These are phyloP conservation scores for Aspergillus affinis DNA, from an alignment of 495 filamentous ascomycete genomes.

Conservation along the genomic window DNA sequence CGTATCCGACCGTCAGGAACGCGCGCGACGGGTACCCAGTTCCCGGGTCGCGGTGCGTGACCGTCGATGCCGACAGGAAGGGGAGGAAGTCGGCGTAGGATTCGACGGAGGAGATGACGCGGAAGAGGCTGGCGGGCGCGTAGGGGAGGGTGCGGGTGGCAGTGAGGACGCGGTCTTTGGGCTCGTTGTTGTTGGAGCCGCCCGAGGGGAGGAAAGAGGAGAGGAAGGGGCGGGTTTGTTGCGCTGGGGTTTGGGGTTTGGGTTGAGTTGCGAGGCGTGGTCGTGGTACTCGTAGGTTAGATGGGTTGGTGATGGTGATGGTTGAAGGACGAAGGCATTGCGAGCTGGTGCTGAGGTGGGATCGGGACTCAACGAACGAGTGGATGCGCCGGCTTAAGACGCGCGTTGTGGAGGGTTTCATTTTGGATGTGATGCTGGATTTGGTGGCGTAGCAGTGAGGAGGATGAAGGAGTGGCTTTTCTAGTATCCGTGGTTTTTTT, in stretches of 20 bases:
- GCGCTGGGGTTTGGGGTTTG: slow-evolving; percentile 11
- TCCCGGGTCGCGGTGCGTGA: slow-evolving; percentile 60
- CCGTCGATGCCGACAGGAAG: slow-evolving; percentile 70
- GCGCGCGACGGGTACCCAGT: slow-evolving; percentile 68
- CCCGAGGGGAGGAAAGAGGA: slow-evolving; percentile 35
- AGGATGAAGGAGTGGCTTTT: background rate
- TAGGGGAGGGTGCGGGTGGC: slow-evolving; percentile 82
- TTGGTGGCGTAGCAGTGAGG: background rate
- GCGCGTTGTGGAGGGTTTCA: slow-evolving; percentile 4
- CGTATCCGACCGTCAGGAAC: slow-evolving; percentile 81
- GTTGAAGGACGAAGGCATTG: slow-evolving; percentile 7
- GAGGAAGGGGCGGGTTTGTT: slow-evolving; percentile 30
- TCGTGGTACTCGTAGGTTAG: background rate
- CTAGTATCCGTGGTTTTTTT: slow-evolving; percentile 5
- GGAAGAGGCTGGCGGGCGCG: slow-evolving; percentile 66
- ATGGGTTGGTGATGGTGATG: background rate
- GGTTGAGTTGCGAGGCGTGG: slow-evolving; percentile 1
- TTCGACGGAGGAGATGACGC: slow-evolving; percentile 78
- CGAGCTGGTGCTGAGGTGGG: background rate
- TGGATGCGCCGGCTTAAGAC: background rate
- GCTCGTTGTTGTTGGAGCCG: slow-evolving; percentile 26
- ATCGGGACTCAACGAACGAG: background rate
- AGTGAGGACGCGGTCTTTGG: slow-evolving; percentile 53
- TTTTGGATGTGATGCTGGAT: background rate
- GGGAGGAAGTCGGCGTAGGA: slow-evolving; percentile 82